A percentile compares a stretch with the other conserved stretches of the same genome.
Conservation (phyloP, 2,329 filamentous ascomycete genomes). For the Colletotrichum tabaci region DNA sequence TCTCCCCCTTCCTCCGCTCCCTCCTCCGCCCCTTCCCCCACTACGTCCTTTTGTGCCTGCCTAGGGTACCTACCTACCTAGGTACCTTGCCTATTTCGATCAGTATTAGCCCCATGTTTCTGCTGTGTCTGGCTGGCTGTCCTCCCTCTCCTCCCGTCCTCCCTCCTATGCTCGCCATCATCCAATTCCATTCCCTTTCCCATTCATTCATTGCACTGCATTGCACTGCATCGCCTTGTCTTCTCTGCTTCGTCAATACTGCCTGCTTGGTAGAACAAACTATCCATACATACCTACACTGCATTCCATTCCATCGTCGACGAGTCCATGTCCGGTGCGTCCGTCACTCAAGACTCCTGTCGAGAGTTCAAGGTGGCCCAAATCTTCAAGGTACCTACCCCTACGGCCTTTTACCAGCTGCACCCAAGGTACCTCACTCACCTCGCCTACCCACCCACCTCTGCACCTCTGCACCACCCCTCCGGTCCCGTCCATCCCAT, state of each 20-base stretch:
- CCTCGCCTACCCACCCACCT: not conserved
- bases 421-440: constrained; percentile 3
- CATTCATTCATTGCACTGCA: not conserved
- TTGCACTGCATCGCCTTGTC: not conserved
- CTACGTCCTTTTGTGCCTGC: no score
- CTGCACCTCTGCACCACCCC: not conserved
- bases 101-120: no score
- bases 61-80: no score
- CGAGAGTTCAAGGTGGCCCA: not conserved
- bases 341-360: no score
- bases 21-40: not conserved
- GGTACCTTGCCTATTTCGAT: no score
- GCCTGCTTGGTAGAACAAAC: no score
- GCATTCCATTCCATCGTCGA: no score
- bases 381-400: not conserved
- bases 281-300: no score
- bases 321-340: no score
- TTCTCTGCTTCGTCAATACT: no score
- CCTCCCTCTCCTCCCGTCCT: constrained; percentile 7
- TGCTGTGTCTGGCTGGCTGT: no score
- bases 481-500: constrained; percentile 16
- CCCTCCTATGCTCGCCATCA: not conserved
- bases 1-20: constrained; percentile 1
- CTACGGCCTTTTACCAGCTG: no score
- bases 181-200: not conserved